phyloP scores from a whole-genome alignment of 1,284 basidiomycete genomes.

The Ganoderma leucocontextum region DNA sequence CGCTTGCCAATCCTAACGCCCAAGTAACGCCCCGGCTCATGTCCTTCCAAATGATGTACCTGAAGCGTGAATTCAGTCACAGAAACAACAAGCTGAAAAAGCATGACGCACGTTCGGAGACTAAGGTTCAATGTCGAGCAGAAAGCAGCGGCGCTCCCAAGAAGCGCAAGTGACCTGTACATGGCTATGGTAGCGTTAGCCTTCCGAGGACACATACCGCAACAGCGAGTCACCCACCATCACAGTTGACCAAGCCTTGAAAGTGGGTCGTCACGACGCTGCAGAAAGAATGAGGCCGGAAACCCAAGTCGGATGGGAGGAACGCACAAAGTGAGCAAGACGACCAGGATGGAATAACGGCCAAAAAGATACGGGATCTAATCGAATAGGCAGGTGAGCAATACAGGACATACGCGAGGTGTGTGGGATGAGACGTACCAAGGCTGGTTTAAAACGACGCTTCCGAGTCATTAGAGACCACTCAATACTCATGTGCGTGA shows the following conservation, averaged over 20 bases:
- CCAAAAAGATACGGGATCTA: slow-evolving; percentile 30
- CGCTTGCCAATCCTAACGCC: slow-evolving; percentile 15
- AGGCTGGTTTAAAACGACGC: slow-evolving; percentile 21
- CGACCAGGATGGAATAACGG: slow-evolving; percentile 24
- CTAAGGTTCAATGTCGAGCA: slow-evolving; percentile 30
- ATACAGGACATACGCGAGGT: background rate
- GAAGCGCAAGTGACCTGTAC: slow-evolving; percentile 23
- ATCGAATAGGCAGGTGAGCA: background rate
- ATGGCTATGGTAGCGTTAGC: slow-evolving; percentile 15
- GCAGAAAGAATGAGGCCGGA: background rate
- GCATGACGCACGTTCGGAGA: slow-evolving; percentile 19
- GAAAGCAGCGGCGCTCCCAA: slow-evolving; percentile 24
- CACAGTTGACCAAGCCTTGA: slow-evolving; percentile 16
- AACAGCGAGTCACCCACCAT: slow-evolving; percentile 14
- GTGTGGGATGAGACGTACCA: slow-evolving; percentile 14
- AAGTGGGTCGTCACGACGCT: slow-evolving; percentile 22
- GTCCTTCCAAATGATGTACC: slow-evolving; percentile 31
- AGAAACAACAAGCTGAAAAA: background rate
- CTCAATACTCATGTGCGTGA: slow-evolving; percentile 25
- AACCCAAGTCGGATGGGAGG: background rate
- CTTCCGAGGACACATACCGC: background rate
- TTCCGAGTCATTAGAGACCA: slow-evolving; percentile 27
- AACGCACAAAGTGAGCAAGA: slow-evolving; percentile 24
- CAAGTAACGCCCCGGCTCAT: slow-evolving; percentile 27
- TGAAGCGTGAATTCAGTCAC: background rate